phyloP scores from a whole-genome alignment of 768 basidiomycete species.

The Tylopilus balloui region DNA sequence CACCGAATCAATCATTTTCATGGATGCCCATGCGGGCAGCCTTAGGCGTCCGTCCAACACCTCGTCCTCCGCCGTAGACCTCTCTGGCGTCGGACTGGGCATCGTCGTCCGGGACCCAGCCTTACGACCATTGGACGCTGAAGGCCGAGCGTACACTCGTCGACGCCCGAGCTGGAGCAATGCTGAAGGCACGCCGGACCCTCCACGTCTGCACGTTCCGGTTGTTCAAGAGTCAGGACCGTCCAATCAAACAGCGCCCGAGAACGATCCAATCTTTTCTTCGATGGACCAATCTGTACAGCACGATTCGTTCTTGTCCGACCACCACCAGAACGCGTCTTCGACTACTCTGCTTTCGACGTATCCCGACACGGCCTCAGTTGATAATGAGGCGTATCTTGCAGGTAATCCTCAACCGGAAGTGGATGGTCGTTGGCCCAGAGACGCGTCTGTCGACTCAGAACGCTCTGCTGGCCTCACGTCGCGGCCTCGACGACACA shows the following conservation, averaged over 20 bases:
- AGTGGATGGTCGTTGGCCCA: slow-evolving; percentile 27
- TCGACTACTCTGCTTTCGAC: slow-evolving; percentile 46
- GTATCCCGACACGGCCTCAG: slow-evolving; percentile 40
- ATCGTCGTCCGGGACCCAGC: slow-evolving; percentile 37
- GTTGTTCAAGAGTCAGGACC: slow-evolving; percentile 19
- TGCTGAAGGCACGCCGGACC: slow-evolving; percentile 44
- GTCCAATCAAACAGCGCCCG: slow-evolving; percentile 16
- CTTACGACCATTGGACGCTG: slow-evolving; percentile 30
- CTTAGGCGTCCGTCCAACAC: slow-evolving; percentile 22
- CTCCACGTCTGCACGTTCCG: slow-evolving; percentile 26
- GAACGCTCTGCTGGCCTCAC: slow-evolving; percentile 43
- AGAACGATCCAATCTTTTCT: slow-evolving; percentile 50
- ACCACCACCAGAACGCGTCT: slow-evolving; percentile 46
- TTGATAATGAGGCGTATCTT: slow-evolving; percentile 57
- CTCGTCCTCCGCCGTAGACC: slow-evolving; percentile 55
- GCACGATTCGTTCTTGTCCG: slow-evolving; percentile 34
- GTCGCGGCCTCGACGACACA: slow-evolving; percentile 39
- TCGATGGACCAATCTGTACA: slow-evolving; percentile 34
- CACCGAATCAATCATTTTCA: not conserved
- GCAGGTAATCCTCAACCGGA: slow-evolving; percentile 43
- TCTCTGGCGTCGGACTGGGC: slow-evolving; percentile 45
- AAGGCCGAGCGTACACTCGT: slow-evolving; percentile 36
- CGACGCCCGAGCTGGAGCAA: slow-evolving; percentile 58
- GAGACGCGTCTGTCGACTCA: slow-evolving; percentile 36
- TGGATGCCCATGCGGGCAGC: slow-evolving; percentile 11